A percentile compares a stretch with the other conserved stretches of the same genome.
phyloP scores from a whole-genome alignment of 352 stramenopile genomes.

The Phytophthora pinifolia region DNA sequence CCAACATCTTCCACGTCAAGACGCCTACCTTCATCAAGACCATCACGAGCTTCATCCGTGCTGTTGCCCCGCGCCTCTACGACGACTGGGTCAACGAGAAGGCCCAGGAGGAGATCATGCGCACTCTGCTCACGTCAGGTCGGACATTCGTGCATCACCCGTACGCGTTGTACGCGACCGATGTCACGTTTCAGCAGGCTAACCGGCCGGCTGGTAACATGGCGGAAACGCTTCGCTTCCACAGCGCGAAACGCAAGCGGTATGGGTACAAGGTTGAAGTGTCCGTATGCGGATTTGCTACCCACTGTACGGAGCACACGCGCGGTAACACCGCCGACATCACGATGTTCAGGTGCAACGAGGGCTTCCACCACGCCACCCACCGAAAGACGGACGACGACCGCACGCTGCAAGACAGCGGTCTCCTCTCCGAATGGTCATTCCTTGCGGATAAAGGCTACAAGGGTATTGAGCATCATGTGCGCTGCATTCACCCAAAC shows the following conservation, averaged over 20 bases:
- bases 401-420: background rate
- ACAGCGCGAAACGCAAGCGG: background rate
- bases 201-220: constrained; percentile 2
- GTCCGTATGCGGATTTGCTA: background rate
- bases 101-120: background rate
- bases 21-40: constrained; percentile 1
- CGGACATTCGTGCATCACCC: constrained; percentile 1
- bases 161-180: constrained; percentile 3
- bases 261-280: too few relatives aligned
- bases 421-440: background rate
- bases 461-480: constrained; percentile 1
- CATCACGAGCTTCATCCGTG: background rate
- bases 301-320: background rate
- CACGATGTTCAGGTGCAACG: constrained; percentile 5
- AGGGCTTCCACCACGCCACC: background rate
- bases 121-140: background rate
- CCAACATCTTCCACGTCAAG: background rate
- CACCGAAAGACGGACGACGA: background rate
- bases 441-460: constrained; percentile 1
- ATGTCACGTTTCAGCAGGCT: constrained; percentile 10
- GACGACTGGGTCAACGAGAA: background rate
- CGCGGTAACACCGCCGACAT: constrained; percentile 1
- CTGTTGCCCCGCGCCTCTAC: background rate
- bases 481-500: constrained; percentile 4
- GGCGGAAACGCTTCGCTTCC: background rate